Evolutionary conservation across 805 yeast genomes (phyloP), one percentile per base, ranked within the genome.

Genomic region (Suhomyces emberorum): DNA sequence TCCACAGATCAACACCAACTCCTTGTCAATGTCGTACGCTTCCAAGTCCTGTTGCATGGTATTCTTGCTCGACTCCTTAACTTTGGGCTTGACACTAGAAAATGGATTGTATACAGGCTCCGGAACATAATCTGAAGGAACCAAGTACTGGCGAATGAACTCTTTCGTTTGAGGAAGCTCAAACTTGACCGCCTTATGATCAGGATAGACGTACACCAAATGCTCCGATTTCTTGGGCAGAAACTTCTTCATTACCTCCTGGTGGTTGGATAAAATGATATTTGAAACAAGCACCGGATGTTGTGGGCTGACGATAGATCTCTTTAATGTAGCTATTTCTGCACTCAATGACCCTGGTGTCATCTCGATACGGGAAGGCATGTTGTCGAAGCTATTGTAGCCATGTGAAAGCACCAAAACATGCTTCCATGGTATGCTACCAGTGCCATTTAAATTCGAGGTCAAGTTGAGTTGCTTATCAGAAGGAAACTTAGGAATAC

Each of bases 1-100:
- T 0, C 87, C 89, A 57, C 93, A 83, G 1, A 81, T 70, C 18
- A 82, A 55, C 1, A 80, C 59, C 26, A 74, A 43, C 28, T 64
- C 66, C 28, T 43, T 31, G 6, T 30, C 29, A 23, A 51, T 41
- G 29, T 42, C 20, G 20, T 39, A 16, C 28, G 37, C 46, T 34
- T 41, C 14, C 44, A 50, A 32, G 20, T 18, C 11, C n/a, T 16
- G 14, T n/a, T n/a, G 14, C 11, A 9, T 10, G 30, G 4, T 14
- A n/a, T 26, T 14, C 15, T 12, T 14, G 30, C 17, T 24, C 18
- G 28, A 9, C 26, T 12, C 7, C 11, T 15, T 10, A 9, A 7
- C n/a, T 6, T 9, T 7, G n/a, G 8, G 17, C 9, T 8, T 12
- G 20, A 9, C 23, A 22, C 26, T 10, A 7, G 12, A 14, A 22